Base-by-base conservation (phyloP, 306 rosid species). In the Prinsepia uniflora region DNA sequence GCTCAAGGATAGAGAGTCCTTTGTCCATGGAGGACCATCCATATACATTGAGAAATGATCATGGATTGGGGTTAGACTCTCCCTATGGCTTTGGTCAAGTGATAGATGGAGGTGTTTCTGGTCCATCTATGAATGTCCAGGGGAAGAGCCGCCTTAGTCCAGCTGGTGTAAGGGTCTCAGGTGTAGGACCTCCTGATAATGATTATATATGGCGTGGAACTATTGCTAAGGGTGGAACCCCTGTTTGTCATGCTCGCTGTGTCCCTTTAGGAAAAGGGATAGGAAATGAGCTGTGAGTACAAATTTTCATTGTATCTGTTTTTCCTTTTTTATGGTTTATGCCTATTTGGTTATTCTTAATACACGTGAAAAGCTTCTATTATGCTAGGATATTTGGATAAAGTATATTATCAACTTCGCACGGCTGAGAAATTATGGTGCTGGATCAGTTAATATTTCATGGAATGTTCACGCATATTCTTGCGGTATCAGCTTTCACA, bases 141-240 rank as follows among this genome's bases (percentile, higher is more conserved):
- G 88, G 85, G 55, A 88, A 68, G 85, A 78, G 74, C 50, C 83
- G 63, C 79, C 83, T 80, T 68, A 87, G 92, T 76, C 90, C 96
- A 45, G 79, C 67, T 43, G 85, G 81, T 77, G 72, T 79, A 19
- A 86, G 94, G 81, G 65, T 70, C 39, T 61, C 82, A 20, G 74
- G 78, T 44, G 88, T 90, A 64, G 92, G 82, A 58, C 86, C 73
- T 63, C 77, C 83, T 65, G 95, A 90, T 68, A 47, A 50, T 75
- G 99, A 95, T 89, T 85, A 76, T 76, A 81, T 89, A 58, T 91
- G 99, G 99, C 96, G 93, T 39, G 99, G 99, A 41, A 70, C 90
- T 55, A 85, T 95, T 78, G 97, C 99, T 39, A 95, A 95, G 83
- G 99, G 99, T 18, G 99, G 99, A 73, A 91, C 99, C 8, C 93